A percentile compares a stretch with the other conserved stretches of the same genome.
Evolutionary conservation across 169 alveolate species (phyloP).

Genomic region (Eimeria acervulina): DNA sequence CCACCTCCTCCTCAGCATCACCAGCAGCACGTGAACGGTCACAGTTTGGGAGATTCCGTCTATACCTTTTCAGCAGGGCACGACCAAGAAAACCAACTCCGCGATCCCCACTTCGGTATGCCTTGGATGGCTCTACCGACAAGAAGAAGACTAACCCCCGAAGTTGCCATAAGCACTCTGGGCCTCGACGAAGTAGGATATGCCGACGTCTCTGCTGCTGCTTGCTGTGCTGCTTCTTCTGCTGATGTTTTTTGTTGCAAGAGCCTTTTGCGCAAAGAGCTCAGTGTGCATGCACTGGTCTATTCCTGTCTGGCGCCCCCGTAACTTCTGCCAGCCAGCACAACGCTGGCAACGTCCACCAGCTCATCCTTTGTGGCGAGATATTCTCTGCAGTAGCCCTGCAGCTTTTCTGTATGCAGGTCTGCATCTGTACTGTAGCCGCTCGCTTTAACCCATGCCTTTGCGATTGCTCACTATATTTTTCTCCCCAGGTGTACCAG

Average conservation of each 20-base stretch:
- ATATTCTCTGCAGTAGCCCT: background rate
- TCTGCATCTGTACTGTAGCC: background rate
- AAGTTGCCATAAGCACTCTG: constrained; percentile 74
- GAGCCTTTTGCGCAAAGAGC: background rate
- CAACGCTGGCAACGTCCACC: background rate
- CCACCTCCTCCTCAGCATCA: constrained; percentile 67
- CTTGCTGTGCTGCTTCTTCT: constrained; percentile 6
- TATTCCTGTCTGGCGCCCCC: background rate
- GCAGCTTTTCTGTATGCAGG: too few species aligned
- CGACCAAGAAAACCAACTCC: constrained; percentile 13
- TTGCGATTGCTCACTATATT: background rate
- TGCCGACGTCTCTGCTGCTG: constrained; percentile 10
- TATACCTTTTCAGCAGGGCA: constrained; percentile 33
- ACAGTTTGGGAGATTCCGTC: constrained; percentile 8
- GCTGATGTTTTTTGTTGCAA: constrained; percentile 23
- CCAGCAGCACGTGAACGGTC: constrained; percentile 61
- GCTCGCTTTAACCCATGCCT: background rate
- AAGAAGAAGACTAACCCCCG: constrained; percentile 77
- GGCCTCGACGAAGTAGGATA: constrained; percentile 81
- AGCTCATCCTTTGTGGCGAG: background rate
- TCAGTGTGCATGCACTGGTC: background rate
- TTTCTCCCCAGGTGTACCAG: constrained; percentile 66
- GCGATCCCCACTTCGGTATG: constrained; percentile 43
- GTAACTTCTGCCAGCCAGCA: background rate
- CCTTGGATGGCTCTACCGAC: constrained; percentile 83